Conservation (phyloP, 2,329 filamentous ascomycete genomes). For the Truncatella angustata region DNA sequence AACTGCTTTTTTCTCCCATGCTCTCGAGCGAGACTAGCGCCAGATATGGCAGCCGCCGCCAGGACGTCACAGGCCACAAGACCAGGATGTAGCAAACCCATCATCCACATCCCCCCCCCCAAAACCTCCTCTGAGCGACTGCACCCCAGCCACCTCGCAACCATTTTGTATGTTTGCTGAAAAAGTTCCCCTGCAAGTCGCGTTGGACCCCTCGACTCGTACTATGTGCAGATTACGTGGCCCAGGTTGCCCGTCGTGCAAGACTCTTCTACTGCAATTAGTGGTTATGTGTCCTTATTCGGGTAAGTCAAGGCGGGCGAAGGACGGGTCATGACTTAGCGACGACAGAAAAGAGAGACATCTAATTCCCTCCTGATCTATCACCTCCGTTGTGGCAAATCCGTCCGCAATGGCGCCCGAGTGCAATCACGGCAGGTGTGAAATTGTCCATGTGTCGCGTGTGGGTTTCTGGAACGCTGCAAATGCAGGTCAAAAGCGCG, state of each 20-base stretch:
- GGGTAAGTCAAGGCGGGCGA: neutral
- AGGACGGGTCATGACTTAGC: neutral
- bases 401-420: neutral
- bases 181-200: too few species aligned
- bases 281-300: slow-evolving; percentile 11
- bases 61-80: slow-evolving; percentile 2
- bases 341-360: slow-evolving; percentile 2
- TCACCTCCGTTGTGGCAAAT: slow-evolving; percentile 3
- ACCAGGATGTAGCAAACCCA: neutral
- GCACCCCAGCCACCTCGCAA: neutral
- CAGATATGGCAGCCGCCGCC: neutral
- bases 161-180: too few species aligned
- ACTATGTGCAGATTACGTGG: too few species aligned
- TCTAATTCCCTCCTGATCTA: neutral
- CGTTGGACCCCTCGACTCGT: too few species aligned
- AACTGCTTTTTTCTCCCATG: neutral
- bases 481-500: neutral
- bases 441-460: neutral
- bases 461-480: neutral
- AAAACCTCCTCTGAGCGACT: too few species aligned
- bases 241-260: slow-evolving; percentile 1
- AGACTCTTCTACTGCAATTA: too few species aligned
- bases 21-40: slow-evolving; percentile 9
- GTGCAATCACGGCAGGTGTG: neutral
- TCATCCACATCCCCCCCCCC: neutral